phyloP scores from a whole-genome alignment of 192 early-diverging fungal species.

The Obelidium mucronatum region DNA sequence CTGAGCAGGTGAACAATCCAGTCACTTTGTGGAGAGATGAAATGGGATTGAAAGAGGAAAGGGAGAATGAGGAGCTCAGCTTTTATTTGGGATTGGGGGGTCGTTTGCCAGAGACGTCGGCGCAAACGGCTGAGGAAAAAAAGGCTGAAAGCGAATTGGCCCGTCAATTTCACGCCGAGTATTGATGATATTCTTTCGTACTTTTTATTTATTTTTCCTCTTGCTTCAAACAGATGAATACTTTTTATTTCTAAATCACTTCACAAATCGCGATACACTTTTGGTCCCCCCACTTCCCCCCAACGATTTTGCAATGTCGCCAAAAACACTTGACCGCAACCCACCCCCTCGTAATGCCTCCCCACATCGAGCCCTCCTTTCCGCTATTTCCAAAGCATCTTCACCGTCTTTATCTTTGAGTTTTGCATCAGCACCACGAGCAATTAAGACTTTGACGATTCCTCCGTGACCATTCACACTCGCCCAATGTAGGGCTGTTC shows the following conservation, averaged over 20 bases:
- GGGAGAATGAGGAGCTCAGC: slow-evolving; percentile 29
- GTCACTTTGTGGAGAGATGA: slow-evolving; percentile 18
- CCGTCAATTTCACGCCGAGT: slow-evolving; percentile 3
- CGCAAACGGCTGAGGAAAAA: background rate
- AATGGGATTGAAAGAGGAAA: slow-evolving; percentile 23
- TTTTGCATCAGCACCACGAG: slow-evolving; percentile 31
- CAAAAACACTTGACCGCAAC: slow-evolving; percentile 46
- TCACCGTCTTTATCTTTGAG: slow-evolving; percentile 35
- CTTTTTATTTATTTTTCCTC: background rate
- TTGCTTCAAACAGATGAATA: background rate
- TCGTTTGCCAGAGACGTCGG: background rate
- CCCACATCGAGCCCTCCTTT: slow-evolving; percentile 49
- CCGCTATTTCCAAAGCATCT: slow-evolving; percentile 42
- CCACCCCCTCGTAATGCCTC: slow-evolving; percentile 42
- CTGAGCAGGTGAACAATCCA: background rate
- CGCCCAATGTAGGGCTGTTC: slow-evolving; percentile 48
- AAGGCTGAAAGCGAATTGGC: background rate
- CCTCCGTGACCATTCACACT: slow-evolving; percentile 48
- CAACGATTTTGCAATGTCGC: slow-evolving; percentile 47
- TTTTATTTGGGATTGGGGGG: slow-evolving; percentile 30
- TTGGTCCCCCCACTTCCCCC: slow-evolving; percentile 46
- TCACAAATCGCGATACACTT: slow-evolving; percentile 30
- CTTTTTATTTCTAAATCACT: background rate
- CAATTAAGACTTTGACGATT: slow-evolving; percentile 34
- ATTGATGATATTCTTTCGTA: background rate